Evolutionary conservation across 306 rosid genomes (phyloP), one percentile per base, ranked within the genome.

Genomic region (Notholithocarpus densiflorus): DNA sequence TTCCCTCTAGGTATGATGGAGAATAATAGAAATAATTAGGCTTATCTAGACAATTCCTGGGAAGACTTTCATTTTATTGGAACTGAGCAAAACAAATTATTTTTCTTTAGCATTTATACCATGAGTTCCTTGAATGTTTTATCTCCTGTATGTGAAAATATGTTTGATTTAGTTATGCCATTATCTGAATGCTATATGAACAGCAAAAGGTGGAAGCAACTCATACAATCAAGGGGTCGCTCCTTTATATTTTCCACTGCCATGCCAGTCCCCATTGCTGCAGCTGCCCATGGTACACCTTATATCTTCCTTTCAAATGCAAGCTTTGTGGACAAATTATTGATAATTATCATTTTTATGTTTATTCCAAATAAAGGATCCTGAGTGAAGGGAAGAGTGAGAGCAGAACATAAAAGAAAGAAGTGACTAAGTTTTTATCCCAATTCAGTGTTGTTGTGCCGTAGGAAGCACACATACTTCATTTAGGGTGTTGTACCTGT

Each of bases 151-250:
- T 20, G 6, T 64, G 21, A 54, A 73, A 32, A 26, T 20, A 15
- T 37, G 20, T 20, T 19, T 48, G 15, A 24, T 56, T 77, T 68
- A 76, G 69, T 34, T 77, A 53, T 73, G 2, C 20, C 75, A 51
- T 81, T 79, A 37, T 86, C 27, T 86, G 78, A 56, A 71, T 79
- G 56, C 40, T 77, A 64, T 77, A 72, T 72, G 27, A 83, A 79
- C 89, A 93, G 98, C 89, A 92, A 87, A 86, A 89, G 72, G 40
- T 95, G 97, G 98, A 95, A 95, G 89, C 80, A 88, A 80, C 84
- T 94, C 79, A 84, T 94, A 86, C 98, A 89, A 76, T 95, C 98
- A 83, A 91, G 96, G 86, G 98, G 98, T 59, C 96, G 98, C 53
- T 84, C 98, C 40, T 92, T 95, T 75, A 91, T 95, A 89, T 95